Evolutionary conservation across 2,329 filamentous ascomycete genomes (phyloP).

Genomic region (Colletotrichum gloeosporioides): DNA sequence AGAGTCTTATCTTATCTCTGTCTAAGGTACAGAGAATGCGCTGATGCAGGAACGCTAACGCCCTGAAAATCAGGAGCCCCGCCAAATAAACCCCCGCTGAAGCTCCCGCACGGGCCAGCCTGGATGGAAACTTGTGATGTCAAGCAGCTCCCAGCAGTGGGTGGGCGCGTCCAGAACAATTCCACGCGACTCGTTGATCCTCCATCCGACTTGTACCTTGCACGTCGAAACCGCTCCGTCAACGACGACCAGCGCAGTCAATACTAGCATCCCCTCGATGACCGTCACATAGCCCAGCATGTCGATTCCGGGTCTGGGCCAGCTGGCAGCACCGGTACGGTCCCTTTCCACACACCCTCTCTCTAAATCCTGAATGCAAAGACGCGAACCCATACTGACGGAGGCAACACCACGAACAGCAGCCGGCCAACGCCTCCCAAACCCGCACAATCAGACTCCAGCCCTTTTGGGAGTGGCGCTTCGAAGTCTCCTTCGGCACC

Average conservation of each 20-base stretch:
- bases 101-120: slow-evolving; percentile 11
- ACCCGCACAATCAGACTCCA: slow-evolving; percentile 58
- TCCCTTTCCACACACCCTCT: background rate
- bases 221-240: background rate
- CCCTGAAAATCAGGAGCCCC: background rate
- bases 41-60: slow-evolving; percentile 5
- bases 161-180: background rate
- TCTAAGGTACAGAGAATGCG: background rate
- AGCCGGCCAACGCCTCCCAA: slow-evolving; percentile 41
- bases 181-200: background rate
- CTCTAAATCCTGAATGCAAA: background rate
- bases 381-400: background rate
- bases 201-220: background rate
- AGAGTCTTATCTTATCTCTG: background rate
- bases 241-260: background rate
- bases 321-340: slow-evolving; percentile 65
- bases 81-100: slow-evolving; percentile 2
- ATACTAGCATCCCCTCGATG: background rate
- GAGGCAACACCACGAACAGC: background rate
- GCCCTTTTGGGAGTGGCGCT: slow-evolving; percentile 78
- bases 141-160: background rate
- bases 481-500: slow-evolving; percentile 66
- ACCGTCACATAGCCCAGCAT: slow-evolving; percentile 43
- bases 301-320: slow-evolving; percentile 78
- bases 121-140: background rate